Evolutionary conservation across 1,284 basidiomycete genomes (phyloP).

Genomic region (Ceratobasidium theobromae): DNA sequence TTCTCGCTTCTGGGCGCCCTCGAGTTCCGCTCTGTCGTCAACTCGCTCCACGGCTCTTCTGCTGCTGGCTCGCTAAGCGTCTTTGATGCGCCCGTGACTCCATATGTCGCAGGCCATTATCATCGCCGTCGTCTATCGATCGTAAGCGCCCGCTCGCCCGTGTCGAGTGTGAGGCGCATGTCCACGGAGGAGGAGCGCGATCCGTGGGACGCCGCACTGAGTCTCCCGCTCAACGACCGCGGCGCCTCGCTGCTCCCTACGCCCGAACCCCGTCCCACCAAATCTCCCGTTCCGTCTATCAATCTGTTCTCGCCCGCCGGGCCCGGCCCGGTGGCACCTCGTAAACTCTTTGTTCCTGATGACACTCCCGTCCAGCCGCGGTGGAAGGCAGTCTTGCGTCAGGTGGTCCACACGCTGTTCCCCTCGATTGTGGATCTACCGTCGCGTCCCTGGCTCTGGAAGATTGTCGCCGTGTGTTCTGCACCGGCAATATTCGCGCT

Average conservation of each 20-base stretch:
- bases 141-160: not conserved
- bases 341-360: constrained; percentile 28
- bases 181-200: constrained; percentile 40
- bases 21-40: constrained; percentile 62
- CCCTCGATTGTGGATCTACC: constrained; percentile 79
- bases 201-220: constrained; percentile 55
- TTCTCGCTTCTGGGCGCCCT: constrained; percentile 91
- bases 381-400: constrained; percentile 5
- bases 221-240: constrained; percentile 48
- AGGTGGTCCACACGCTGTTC: constrained; percentile 64
- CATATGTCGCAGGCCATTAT: constrained; percentile 73
- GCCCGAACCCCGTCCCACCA: not conserved
- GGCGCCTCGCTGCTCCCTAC: constrained; percentile 1
- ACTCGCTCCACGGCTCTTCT: constrained; percentile 58
- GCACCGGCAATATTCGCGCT: constrained; percentile 84
- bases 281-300: constrained; percentile 31
- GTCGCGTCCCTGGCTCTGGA: constrained; percentile 59
- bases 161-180: constrained; percentile 1
- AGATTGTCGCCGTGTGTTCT: constrained; percentile 76
- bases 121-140: constrained; percentile 42
- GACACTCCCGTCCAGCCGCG: constrained; percentile 5
- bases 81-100: constrained; percentile 69
- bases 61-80: constrained; percentile 56
- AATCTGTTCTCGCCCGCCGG: constrained; percentile 10
- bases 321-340: constrained; percentile 6